Conservation (phyloP, 2,329 filamentous ascomycete genomes). For the Sclerotinia sclerotiorum region DNA sequence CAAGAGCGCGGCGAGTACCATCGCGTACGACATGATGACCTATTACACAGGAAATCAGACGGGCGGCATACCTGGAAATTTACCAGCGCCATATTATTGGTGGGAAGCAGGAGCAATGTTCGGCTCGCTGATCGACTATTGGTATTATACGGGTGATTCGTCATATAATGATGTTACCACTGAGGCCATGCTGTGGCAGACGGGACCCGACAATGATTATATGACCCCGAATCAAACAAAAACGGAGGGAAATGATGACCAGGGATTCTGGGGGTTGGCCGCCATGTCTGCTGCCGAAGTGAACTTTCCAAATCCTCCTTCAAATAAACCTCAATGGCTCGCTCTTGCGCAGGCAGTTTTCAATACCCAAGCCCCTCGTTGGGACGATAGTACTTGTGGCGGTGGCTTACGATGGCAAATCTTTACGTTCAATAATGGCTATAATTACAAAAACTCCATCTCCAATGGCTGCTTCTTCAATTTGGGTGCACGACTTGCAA, state of each 20-base stretch:
- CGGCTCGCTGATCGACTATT: slow-evolving; percentile 75
- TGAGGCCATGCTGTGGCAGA: slow-evolving; percentile 71
- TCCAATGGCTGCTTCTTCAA: slow-evolving; percentile 64
- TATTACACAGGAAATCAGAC: slow-evolving; percentile 54
- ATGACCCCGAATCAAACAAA: slow-evolving; percentile 73
- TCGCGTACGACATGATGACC: slow-evolving; percentile 51
- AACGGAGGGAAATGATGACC: slow-evolving; percentile 72
- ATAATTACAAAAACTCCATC: slow-evolving; percentile 71
- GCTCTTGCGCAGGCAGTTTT: slow-evolving; percentile 77
- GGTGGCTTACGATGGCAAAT: slow-evolving; percentile 85
- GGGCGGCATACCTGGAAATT: slow-evolving; percentile 51
- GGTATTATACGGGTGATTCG: slow-evolving; percentile 75
- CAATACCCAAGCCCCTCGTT: slow-evolving; percentile 72
- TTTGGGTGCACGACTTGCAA: slow-evolving; percentile 65
- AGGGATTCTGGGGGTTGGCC: slow-evolving; percentile 71
- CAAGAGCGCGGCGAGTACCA: slow-evolving; percentile 36
- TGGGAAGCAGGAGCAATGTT: slow-evolving; percentile 70
- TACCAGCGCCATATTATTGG: slow-evolving; percentile 57
- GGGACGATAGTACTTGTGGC: slow-evolving; percentile 67
- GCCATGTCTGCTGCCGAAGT: slow-evolving; percentile 70
- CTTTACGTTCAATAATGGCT: slow-evolving; percentile 78
- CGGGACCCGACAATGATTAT: slow-evolving; percentile 70
- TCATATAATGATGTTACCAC: slow-evolving; percentile 68
- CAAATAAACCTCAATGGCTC: slow-evolving; percentile 62
- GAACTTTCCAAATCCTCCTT: slow-evolving; percentile 58